phyloP scores from a whole-genome alignment of 371 early-diverging fungal genomes.

The Mucor indicus region DNA sequence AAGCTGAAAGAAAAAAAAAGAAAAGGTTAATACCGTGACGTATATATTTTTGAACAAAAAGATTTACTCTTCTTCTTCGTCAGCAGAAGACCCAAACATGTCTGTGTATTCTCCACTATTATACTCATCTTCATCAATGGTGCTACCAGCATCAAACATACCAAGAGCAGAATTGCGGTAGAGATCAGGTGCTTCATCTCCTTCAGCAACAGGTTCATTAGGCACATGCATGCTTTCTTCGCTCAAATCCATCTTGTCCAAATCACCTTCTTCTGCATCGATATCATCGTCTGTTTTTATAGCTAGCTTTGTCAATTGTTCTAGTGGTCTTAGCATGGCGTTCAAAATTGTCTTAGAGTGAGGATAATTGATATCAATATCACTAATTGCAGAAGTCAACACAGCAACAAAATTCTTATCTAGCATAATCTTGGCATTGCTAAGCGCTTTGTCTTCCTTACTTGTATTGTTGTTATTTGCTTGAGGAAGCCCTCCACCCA shows the following conservation, averaged over 20 bases:
- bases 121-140: slow-evolving; percentile 57
- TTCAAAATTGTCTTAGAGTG: slow-evolving; percentile 70
- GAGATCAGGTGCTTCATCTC: slow-evolving; percentile 76
- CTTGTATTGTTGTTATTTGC: slow-evolving; percentile 4
- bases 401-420: slow-evolving; percentile 86
- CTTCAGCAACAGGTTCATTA: slow-evolving; percentile 9
- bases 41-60: background rate
- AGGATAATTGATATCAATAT: slow-evolving; percentile 91
- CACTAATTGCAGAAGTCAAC: slow-evolving; percentile 75
- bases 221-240: slow-evolving; percentile 31
- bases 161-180: slow-evolving; percentile 91
- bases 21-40: slow-evolving; percentile 31
- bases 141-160: slow-evolving; percentile 70
- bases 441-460: slow-evolving; percentile 57
- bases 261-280: slow-evolving; percentile 35
- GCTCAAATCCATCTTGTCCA: slow-evolving; percentile 25
- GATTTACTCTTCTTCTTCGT: slow-evolving; percentile 60
- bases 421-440: slow-evolving; percentile 81
- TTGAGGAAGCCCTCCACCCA: background rate
- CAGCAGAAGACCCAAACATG: slow-evolving; percentile 54
- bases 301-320: slow-evolving; percentile 83
- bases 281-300: slow-evolving; percentile 70
- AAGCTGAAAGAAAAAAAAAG: slow-evolving; percentile 25
- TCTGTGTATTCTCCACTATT: slow-evolving; percentile 44
- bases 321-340: slow-evolving; percentile 82